Evolutionary conservation across 1,284 basidiomycete genomes (phyloP).

Genomic region (Boletus mariae): DNA sequence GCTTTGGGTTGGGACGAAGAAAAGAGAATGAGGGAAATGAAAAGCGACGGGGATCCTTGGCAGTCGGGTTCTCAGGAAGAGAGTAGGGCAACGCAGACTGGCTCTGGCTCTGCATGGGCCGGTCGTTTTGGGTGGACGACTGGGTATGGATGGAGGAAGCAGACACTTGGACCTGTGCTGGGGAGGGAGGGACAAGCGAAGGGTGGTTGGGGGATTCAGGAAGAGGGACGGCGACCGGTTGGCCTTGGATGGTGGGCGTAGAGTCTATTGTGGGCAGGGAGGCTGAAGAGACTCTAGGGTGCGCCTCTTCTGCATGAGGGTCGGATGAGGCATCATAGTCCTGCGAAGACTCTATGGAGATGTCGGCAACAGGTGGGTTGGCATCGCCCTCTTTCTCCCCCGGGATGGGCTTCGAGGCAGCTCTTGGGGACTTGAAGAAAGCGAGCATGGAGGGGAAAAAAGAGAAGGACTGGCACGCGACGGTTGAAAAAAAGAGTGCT

Average conservation of each 20-base stretch:
- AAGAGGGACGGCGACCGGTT: constrained; percentile 4
- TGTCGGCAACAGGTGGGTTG: constrained; percentile 2
- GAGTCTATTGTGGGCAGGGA: constrained; percentile 31
- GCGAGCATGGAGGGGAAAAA: constrained; percentile 20
- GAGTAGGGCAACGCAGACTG: constrained; percentile 29
- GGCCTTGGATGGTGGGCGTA: constrained; percentile 26
- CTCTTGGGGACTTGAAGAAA: constrained; percentile 25
- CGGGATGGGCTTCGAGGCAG: constrained; percentile 14
- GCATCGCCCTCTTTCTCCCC: constrained; percentile 2
- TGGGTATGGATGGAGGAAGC: constrained; percentile 16
- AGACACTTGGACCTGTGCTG: constrained; percentile 1
- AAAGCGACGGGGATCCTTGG: constrained; percentile 33
- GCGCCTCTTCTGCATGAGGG: constrained; percentile 1
- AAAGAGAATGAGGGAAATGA: constrained; percentile 39
- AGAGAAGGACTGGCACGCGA: background rate
- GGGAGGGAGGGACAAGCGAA: constrained; percentile 26
- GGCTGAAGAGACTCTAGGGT: constrained; percentile 15
- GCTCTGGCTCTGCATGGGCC: constrained; percentile 25
- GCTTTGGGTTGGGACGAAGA: constrained; percentile 32
- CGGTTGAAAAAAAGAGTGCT: constrained; percentile 4
- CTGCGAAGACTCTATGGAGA: constrained; percentile 1
- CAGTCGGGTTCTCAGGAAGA: constrained; percentile 5
- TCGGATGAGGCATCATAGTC: background rate
- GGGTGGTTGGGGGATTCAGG: constrained; percentile 19
- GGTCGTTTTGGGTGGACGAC: constrained; percentile 18